phyloP scores from a whole-genome alignment of 805 yeast species.

The Vanderwaltozyma yarrowii region DNA sequence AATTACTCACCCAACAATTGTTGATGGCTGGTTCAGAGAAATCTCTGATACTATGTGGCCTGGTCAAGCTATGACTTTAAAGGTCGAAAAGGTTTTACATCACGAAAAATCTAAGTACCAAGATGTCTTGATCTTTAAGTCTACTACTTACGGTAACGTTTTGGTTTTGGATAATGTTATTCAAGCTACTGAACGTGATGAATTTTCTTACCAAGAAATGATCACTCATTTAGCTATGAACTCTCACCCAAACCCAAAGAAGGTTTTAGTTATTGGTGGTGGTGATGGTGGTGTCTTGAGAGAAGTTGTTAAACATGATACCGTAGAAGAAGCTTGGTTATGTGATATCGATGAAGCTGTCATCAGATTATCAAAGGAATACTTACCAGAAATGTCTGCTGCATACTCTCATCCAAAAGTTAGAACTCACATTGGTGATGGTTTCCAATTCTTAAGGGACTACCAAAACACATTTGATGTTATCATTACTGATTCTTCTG shows the following conservation, averaged over 20 bases:
- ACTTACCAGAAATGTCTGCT: slow-evolving; percentile 77
- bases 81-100: slow-evolving; percentile 78
- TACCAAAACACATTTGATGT: slow-evolving; percentile 85
- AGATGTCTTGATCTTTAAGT: slow-evolving; percentile 87
- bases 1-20: slow-evolving; percentile 35
- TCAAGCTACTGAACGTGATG: slow-evolving; percentile 96
- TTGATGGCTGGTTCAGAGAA: slow-evolving; percentile 93
- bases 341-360: slow-evolving; percentile 96
- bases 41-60: slow-evolving; percentile 96
- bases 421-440: slow-evolving; percentile 87
- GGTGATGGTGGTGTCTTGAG: slow-evolving; percentile 98
- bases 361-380: slow-evolving; percentile 74
- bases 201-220: slow-evolving; percentile 97
- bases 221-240: slow-evolving; percentile 86
- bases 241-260: slow-evolving; percentile 91
- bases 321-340: slow-evolving; percentile 79
- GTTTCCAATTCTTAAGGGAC: slow-evolving; percentile 87
- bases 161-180: slow-evolving; percentile 90
- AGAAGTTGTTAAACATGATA: slow-evolving; percentile 82
- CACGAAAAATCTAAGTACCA: slow-evolving; percentile 83
- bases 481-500: slow-evolving; percentile 93
- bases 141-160: slow-evolving; percentile 91
- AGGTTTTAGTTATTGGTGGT: slow-evolving; percentile 92
- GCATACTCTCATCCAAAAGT: slow-evolving; percentile 84
- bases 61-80: slow-evolving; percentile 91